Conservation (phyloP, 306 rosid genomes). For the Argentina anserina region DNA sequence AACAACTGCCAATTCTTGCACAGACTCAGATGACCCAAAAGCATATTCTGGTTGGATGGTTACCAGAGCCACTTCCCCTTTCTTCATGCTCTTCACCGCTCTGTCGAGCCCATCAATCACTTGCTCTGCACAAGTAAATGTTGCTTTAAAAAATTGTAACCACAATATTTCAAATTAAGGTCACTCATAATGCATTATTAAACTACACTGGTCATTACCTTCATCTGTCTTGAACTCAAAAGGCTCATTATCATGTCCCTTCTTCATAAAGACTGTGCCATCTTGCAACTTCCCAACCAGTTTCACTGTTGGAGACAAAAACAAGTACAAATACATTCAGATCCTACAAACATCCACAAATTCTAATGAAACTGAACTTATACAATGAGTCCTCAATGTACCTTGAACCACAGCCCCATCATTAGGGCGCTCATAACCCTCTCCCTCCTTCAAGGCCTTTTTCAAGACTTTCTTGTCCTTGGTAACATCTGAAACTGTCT, state of each 20-base stretch:
- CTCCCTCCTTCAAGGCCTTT: constrained; percentile 75
- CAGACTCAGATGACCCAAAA: constrained; percentile 54
- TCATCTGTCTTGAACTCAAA: constrained; percentile 77
- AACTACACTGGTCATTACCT: constrained; percentile 30
- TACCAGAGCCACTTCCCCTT: constrained; percentile 69
- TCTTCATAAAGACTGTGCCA: constrained; percentile 54
- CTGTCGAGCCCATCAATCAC: constrained; percentile 84
- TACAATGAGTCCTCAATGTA: background rate
- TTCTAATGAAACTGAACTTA: constrained; percentile 17
- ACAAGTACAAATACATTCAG: background rate
- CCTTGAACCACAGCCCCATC: constrained; percentile 69
- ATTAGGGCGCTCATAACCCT: constrained; percentile 79
- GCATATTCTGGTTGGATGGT: constrained; percentile 79
- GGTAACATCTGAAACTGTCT: constrained; percentile 64
- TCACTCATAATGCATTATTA: background rate
- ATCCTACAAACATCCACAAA: background rate
- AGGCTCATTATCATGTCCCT: constrained; percentile 52
- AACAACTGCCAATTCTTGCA: constrained; percentile 66
- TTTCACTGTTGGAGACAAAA: constrained; percentile 50
- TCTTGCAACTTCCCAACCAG: constrained; percentile 65
- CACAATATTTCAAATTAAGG: background rate
- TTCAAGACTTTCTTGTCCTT: constrained; percentile 69
- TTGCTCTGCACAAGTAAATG: constrained; percentile 51
- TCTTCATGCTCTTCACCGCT: constrained; percentile 81
- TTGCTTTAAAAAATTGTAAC: background rate